phyloP scores from a whole-genome alignment of 2,329 filamentous ascomycete species.

The Botryotinia convoluta region DNA sequence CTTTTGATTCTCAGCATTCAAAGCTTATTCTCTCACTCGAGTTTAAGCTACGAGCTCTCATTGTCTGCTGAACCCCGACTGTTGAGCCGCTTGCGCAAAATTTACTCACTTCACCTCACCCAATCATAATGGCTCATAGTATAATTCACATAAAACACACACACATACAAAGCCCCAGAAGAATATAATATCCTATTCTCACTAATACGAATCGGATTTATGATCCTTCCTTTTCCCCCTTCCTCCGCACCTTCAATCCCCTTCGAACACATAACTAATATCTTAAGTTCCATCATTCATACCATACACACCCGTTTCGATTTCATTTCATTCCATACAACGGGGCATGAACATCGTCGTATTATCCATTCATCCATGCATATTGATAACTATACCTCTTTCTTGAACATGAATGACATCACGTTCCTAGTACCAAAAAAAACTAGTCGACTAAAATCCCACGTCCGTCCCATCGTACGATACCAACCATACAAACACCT shows the following conservation, averaged over 20 bases:
- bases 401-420: neutral
- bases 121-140: neutral
- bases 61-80: too few relatives aligned
- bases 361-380: neutral
- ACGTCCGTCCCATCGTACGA: neutral
- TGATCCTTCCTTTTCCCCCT: neutral
- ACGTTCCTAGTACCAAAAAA: neutral
- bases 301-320: neutral
- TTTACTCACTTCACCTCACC: neutral
- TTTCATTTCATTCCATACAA: neutral
- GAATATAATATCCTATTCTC: conserved; percentile 5
- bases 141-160: neutral
- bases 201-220: neutral
- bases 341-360: neutral
- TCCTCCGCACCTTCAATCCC: neutral
- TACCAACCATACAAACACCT: conserved; percentile 14
- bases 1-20: too few relatives aligned
- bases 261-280: neutral
- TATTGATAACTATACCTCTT: neutral
- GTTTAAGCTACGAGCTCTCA: too few relatives aligned
- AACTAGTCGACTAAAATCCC: neutral
- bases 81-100: too few relatives aligned
- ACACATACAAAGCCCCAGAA: neutral
- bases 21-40: too few relatives aligned
- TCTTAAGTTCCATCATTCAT: neutral